Evolutionary conservation across 1,139 yeast genomes (phyloP), one percentile per base, ranked within the genome.

Genomic region (Nakaseomyces nivariensis): DNA sequence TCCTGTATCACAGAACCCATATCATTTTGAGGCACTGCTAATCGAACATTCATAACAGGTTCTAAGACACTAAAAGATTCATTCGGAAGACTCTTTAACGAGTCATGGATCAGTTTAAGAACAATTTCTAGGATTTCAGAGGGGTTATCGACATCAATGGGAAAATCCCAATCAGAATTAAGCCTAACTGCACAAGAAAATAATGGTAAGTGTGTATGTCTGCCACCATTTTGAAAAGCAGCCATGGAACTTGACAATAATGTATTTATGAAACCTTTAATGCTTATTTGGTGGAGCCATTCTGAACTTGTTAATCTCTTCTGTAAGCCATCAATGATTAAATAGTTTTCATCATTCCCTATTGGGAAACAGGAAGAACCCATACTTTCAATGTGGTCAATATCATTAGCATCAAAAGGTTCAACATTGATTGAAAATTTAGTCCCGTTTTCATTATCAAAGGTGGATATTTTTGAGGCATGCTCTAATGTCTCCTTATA

Each of bases 1-100:
- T 92, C 98, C 59, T 88, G 95, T 37, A 87, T 78, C 0, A 92
- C 95, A 43, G 75, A 76, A 22, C 98, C 98, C 58, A 92, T 69
- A 52, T 83, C 85, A 53, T 78, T 84, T 25, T 88, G 84, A 49
- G 75, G 74, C 1, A 83, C 84, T 48, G 75, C 77, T 0, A 92
- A 81, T n/a, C 73, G 73, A 5, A 88, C 82, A 41, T 77, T 73
- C 97, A 92, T 90, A 27, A 85, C 74, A 0, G 98, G 98, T 66
- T 92, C 97, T 63, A 90, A 72, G 1, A 89, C 66, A 1, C 80
- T 74, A 60, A 77, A 79, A 3, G 68, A 61, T 1, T 54, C 54
- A 2, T 51, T 51, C 2, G 47, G 43, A 3, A 52, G 31, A 2
- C 48, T 44, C 4, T 48, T 34, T 6, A 64, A 43, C 2, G 50